phyloP scores from a whole-genome alignment of 1,284 basidiomycete genomes.

The Ustilago loliicola region DNA sequence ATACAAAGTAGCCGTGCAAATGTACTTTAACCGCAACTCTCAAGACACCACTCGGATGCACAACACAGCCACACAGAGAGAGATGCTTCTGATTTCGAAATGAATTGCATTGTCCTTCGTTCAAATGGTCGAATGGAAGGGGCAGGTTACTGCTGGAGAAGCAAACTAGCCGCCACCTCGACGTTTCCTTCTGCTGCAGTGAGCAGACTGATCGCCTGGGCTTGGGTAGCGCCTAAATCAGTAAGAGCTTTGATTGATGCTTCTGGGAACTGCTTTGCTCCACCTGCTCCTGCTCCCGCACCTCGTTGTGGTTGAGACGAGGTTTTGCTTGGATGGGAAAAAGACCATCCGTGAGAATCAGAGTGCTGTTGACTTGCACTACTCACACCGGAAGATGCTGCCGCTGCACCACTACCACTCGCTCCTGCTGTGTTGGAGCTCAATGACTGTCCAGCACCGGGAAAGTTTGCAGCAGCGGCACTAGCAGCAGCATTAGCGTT shows the following conservation, averaged over 20 bases:
- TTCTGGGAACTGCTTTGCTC: conserved; percentile 62
- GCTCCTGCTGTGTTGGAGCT: conserved; percentile 1
- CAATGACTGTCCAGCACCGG: conserved; percentile 76
- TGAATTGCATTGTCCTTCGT: conserved; percentile 2
- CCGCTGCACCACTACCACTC: background rate
- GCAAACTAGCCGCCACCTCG: conserved; percentile 86
- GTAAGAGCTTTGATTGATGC: conserved; percentile 74
- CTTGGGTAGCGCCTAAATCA: conserved; percentile 77
- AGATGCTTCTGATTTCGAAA: background rate
- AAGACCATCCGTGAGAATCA: conserved; percentile 56
- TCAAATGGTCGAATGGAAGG: background rate
- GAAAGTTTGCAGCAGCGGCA: conserved; percentile 73
- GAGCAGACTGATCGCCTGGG: conserved; percentile 81
- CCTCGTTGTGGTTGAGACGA: conserved; percentile 32
- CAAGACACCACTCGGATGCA: background rate
- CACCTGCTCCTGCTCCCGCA: conserved; percentile 12
- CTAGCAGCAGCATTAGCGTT: conserved; percentile 45
- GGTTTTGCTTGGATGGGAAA: conserved; percentile 16
- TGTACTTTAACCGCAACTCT: background rate
- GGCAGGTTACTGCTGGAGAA: conserved; percentile 75
- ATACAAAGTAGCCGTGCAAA: background rate
- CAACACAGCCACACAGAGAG: background rate
- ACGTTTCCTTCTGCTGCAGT: conserved; percentile 86
- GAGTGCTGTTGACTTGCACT: conserved; percentile 59
- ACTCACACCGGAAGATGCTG: background rate